These are phyloP conservation scores for Vigna mungo DNA, from an alignment of 306 rosid genomes.

Conservation along the genomic window DNA sequence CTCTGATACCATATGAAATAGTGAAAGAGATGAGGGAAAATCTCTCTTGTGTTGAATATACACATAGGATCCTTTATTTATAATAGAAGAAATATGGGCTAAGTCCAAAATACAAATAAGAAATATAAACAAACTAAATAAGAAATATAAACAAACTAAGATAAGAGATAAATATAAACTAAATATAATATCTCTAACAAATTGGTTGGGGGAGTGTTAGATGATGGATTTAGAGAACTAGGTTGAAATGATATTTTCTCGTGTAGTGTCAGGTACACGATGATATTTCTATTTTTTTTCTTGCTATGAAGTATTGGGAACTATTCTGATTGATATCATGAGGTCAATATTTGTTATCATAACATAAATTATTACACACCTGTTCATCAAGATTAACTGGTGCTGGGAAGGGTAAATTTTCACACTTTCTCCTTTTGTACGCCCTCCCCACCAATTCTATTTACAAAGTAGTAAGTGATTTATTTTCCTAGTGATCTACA, in stretches of 20 bases:
- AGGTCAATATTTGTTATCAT: constrained; percentile 32
- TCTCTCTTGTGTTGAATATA: too few species aligned
- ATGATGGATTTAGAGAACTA: constrained; percentile 13
- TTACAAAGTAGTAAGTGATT: constrained; percentile 24
- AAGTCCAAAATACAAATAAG: too few species aligned
- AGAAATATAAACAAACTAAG: too few species aligned
- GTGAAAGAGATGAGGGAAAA: too few species aligned
- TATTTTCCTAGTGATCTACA: neutral
- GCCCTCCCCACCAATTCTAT: constrained; percentile 17
- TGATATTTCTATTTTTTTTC: constrained; percentile 21
- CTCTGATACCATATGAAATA: too few species aligned
- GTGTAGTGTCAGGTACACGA: constrained; percentile 3
- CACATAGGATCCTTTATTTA: too few species aligned
- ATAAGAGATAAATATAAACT: too few species aligned
- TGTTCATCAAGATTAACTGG: neutral
- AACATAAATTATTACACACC: neutral
- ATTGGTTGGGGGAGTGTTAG: constrained; percentile 22
- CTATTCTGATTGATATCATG: neutral
- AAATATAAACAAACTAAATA: too few species aligned
- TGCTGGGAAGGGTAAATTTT: constrained; percentile 16
- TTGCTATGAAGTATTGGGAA: neutral
- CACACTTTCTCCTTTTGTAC: constrained; percentile 20
- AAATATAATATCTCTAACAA: too few species aligned
- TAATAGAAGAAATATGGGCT: too few species aligned
- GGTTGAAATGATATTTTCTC: constrained; percentile 41